A percentile compares a stretch with the other conserved stretches of the same genome.
Evolutionary conservation across 495 filamentous ascomycete genomes (phyloP).

Genomic region (Penicillium paxilli): DNA sequence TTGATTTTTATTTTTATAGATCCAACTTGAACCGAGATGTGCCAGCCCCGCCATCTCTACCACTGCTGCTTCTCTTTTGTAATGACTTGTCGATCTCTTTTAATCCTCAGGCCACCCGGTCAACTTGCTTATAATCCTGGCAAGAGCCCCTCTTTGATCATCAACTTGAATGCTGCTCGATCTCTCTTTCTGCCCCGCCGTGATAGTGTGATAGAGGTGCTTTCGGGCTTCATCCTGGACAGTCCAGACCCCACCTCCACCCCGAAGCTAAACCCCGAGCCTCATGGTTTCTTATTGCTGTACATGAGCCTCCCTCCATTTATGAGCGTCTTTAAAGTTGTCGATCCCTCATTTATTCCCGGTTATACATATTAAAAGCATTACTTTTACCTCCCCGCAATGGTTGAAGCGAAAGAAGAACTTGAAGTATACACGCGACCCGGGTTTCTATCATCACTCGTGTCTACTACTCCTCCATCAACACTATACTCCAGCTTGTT

Average conservation of each 20-base stretch:
- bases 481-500: not conserved
- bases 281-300: not conserved
- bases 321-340: not conserved
- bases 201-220: not conserved
- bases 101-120: not conserved
- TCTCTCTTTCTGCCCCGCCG: not conserved
- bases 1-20: not conserved
- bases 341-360: not conserved
- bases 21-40: not conserved
- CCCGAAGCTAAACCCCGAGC: not conserved
- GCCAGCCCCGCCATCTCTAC: not conserved
- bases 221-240: not conserved
- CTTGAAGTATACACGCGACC: conserved; percentile 1
- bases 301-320: too few relatives aligned
- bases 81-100: not conserved
- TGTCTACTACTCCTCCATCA: not conserved
- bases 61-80: not conserved
- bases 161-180: not conserved
- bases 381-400: not conserved
- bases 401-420: not conserved
- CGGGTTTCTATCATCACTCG: not conserved
- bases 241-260: not conserved
- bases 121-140: not conserved
- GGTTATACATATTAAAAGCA: not conserved
- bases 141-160: not conserved